Base-by-base conservation (phyloP, 164 flowering plant genomes). In the Protea cynaroides region DNA sequence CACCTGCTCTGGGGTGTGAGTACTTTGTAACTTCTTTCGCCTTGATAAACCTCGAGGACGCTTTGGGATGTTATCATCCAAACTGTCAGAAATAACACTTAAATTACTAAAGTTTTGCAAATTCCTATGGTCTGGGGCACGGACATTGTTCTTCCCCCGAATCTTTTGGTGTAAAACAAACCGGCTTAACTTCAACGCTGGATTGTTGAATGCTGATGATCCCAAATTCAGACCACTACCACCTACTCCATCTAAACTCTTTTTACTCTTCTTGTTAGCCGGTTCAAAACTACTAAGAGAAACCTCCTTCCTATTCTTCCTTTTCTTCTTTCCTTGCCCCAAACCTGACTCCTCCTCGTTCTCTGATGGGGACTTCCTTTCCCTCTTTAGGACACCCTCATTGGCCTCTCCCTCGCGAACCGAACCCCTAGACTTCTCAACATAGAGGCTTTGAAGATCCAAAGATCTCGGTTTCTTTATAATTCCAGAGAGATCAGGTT, bases 21-120 rank as follows among this genome's bases (percentile, higher is more conserved):
- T 56, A 56, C 37, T 71, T 51, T 75, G 82, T 51, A 61, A 40
- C 69, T 79, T 84, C 72, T 78, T 90, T 57, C 86, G 65, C 69
- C 96, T 77, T 37, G 74, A 81, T 56, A 77, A 71, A 36, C 80
- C 91, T 15, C 98, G 80, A 37, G 80, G 84, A 0, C 89, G 85
- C 77, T 74, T 85, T 0, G 96, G 96, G 17, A 89, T 75, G 65
- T 76, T 76, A 65, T 72, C 79, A 68, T 65, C 80, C 65, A 82
- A 74, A 66, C 65, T 62, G 51, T 62, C 68, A 0, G 83, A 72
- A 75, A 80, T 65, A 55, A 66, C 64, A 19, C 62, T 64, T 61
- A 59, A 61, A 62, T 71, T 72, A 36, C 66, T 69, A 49, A 60
- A 58, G 25, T 65, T 59, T 66, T 46, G 66, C 65, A 55, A 37